phyloP scores from a whole-genome alignment of 495 filamentous ascomycete genomes.

The Parathielavia appendiculata region DNA sequence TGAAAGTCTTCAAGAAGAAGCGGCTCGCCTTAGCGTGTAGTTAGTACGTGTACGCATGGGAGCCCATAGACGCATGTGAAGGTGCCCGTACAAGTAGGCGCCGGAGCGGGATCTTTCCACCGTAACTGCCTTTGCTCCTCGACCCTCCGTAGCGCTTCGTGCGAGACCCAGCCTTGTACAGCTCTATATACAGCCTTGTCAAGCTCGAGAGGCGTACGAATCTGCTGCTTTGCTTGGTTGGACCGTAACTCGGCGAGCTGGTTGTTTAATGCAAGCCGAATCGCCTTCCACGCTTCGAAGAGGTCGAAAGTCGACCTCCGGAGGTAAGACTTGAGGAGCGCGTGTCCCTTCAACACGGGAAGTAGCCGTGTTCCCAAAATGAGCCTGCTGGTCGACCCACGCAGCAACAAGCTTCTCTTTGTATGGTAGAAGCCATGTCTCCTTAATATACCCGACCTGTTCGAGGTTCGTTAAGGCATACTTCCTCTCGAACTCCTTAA shows the following conservation, averaged over 20 bases:
- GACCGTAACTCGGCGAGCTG: not conserved
- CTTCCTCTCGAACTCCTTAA: not conserved
- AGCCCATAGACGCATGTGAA: constrained; percentile 1
- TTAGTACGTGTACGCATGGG: not conserved
- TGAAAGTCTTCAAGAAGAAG: not conserved
- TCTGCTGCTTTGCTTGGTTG: constrained; percentile 5
- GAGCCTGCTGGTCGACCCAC: not conserved
- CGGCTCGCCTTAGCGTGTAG: not conserved
- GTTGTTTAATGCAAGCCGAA: constrained; percentile 1
- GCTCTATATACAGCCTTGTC: constrained; percentile 1
- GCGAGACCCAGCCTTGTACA: not conserved
- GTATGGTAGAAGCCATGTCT: not conserved
- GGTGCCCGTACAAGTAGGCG: not conserved
- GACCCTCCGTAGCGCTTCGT: constrained; percentile 1
- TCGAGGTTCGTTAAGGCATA: not conserved
- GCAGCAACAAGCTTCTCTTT: not conserved
- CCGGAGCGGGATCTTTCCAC: not conserved
- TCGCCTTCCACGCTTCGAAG: not conserved
- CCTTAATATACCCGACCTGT: not conserved
- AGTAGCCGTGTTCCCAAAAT: constrained; percentile 8
- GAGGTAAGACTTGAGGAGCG: constrained; percentile 1
- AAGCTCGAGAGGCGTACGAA: not conserved
- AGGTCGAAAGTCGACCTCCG: not conserved
- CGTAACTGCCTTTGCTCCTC: not conserved
- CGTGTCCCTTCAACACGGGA: not conserved